Conservation (phyloP, 1,139 yeast species). For the Candida smagusa region DNA sequence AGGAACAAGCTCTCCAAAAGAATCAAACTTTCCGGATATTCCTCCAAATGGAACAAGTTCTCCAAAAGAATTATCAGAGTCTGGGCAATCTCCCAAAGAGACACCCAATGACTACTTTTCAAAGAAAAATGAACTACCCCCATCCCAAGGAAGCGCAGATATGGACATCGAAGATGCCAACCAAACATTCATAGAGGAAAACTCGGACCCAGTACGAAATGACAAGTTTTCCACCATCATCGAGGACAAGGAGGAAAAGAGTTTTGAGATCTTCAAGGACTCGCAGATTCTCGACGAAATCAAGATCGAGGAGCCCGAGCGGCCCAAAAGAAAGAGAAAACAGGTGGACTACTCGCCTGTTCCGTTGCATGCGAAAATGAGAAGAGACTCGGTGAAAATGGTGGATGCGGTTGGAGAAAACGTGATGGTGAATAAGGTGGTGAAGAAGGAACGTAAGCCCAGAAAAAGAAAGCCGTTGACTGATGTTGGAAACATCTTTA, state of each 20-base stretch:
- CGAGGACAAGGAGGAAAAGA: constrained; percentile 8
- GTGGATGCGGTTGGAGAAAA: constrained; percentile 51
- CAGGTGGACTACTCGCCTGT: constrained; percentile 69
- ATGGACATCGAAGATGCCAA: constrained; percentile 18
- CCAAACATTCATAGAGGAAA: constrained; percentile 10
- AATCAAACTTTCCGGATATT: too few species aligned
- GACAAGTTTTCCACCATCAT: constrained; percentile 12
- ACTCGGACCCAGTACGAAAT: constrained; percentile 4
- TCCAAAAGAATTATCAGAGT: too few species aligned
- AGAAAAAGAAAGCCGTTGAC: constrained; percentile 17
- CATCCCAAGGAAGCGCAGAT: constrained; percentile 11
- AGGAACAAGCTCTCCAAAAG: too few species aligned
- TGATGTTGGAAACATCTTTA: constrained; percentile 10
- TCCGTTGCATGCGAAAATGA: constrained; percentile 63
- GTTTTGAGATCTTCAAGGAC: constrained; percentile 6
- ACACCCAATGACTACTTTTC: too few species aligned
- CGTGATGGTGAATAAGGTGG: constrained; percentile 48
- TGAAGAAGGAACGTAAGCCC: constrained; percentile 6
- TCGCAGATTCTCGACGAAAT: neutral
- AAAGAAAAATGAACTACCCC: neutral
- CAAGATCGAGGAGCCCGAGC: constrained; percentile 13
- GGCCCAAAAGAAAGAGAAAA: constrained; percentile 36
- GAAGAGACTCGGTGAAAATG: constrained; percentile 61
- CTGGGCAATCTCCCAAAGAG: too few species aligned
- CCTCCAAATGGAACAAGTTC: too few species aligned